Base-by-base conservation (phyloP, 2,329 filamentous ascomycete species). In the Fusarium coicis region DNA sequence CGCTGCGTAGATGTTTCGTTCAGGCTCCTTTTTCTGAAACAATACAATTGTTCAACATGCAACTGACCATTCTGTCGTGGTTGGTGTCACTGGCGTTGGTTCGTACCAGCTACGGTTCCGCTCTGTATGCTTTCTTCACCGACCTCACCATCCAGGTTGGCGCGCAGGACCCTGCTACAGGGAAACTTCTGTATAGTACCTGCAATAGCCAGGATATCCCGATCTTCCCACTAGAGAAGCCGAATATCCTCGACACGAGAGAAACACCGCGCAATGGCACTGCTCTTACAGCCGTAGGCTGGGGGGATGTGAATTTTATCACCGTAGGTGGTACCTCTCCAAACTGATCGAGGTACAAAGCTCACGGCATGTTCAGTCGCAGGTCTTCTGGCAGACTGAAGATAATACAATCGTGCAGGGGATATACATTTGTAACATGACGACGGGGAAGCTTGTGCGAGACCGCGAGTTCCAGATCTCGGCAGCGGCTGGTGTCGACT, bases 341-440 rank as follows among this genome's bases (percentile, higher is more conserved):
- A 9, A 4, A 5, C 15, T 10, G 11, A 1, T 4, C 10, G 7
- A 4, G 5, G 15, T 12, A 4, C 5, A 4, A 21, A n/a, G 32
- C 39, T 46, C 7, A 53, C 15, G 43, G 4, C 4, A 43, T 34
- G 9, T 26, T 4, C 8, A 66, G 50, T 32, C 62, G 3, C 57
- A 63, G 7, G 26, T 66, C 6, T 66, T 66, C 15, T 66, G 62
- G 62, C 63, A 66, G 16, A 28, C 62, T 1, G 23, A 23, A 16
- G 62, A 66, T 4, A 7, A 34, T 7, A 65, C 26, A 5, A 66
- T 66, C 16, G n/a, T 66, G 1, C 65, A 66, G 9, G 63, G 62
- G 2, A 30, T 23, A 2, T 66, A 66, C 8, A 57, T 34, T 2
- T 66, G 63, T 23, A 34, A 66, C 11, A 50, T 36, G 50, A 44